A percentile compares a stretch with the other conserved stretches of the same genome.
These are phyloP conservation scores for Cinnamomum micranthum DNA, from an alignment of 164 flowering plant genomes.

Conservation along the genomic window DNA sequence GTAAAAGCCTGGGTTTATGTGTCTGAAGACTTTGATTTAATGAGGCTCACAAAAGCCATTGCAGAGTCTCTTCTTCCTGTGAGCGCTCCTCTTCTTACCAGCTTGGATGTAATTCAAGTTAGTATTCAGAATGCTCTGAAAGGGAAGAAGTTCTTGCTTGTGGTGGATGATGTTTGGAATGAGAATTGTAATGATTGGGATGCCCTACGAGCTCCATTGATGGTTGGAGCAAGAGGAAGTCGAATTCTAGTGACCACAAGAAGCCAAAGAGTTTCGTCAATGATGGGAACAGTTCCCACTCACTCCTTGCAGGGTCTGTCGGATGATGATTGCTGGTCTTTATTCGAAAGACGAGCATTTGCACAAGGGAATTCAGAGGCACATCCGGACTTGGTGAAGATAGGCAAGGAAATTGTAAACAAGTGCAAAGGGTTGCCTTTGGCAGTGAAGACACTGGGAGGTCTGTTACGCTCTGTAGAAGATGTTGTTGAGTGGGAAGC, in stretches of 20 bases:
- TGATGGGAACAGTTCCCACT: constrained; percentile 6
- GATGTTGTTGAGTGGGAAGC: constrained; percentile 4
- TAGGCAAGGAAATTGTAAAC: constrained; percentile 11
- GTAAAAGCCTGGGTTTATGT: neutral
- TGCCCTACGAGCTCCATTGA: neutral
- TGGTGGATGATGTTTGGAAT: constrained; percentile 18
- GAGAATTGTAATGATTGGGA: neutral
- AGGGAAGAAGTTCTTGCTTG: constrained; percentile 11
- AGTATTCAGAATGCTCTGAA: neutral
- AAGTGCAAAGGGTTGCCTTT: constrained; percentile 20
- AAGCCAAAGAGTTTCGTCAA: constrained; percentile 4
- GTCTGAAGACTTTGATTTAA: neutral
- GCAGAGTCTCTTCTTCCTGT: neutral
- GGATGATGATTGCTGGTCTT: constrained; percentile 14
- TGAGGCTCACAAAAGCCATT: constrained; percentile 3
- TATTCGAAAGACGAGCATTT: constrained; percentile 4
- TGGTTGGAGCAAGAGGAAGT: constrained; percentile 1
- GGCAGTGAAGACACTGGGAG: constrained; percentile 12
- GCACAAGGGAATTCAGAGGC: neutral
- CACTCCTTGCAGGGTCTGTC: constrained; percentile 3
- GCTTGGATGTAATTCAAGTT: neutral
- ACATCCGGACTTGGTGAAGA: neutral
- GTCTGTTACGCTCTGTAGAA: constrained; percentile 9
- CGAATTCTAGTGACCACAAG: constrained; percentile 15
- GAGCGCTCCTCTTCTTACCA: neutral